These are phyloP conservation scores for Dissophora globulifera DNA, from an alignment of 192 early-diverging fungal species.

Conservation along the genomic window DNA sequence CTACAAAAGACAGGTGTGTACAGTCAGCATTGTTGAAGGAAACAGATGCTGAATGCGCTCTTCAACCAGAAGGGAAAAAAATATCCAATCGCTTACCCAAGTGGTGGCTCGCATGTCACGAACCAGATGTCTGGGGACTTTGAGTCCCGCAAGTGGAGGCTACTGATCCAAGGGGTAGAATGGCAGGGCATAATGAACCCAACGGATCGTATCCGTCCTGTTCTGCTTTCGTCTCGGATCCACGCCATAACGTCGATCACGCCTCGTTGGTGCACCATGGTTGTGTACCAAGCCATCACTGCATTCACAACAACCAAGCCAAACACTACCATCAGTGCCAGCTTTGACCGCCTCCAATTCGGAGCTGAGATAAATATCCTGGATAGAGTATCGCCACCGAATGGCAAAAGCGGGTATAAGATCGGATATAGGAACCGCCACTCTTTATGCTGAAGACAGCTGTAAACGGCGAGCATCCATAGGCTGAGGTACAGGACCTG, in stretches of 20 bases:
- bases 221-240: slow-evolving; percentile 63
- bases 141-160: slow-evolving; percentile 71
- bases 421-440: slow-evolving; percentile 94
- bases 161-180: slow-evolving; percentile 93
- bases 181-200: slow-evolving; percentile 97
- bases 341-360: slow-evolving; percentile 11
- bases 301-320: slow-evolving; percentile 75
- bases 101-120: slow-evolving; percentile 92
- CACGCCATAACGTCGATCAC: slow-evolving; percentile 88
- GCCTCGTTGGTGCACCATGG: slow-evolving; percentile 89
- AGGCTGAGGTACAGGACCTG: slow-evolving; percentile 53
- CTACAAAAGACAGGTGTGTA: too few relatives aligned
- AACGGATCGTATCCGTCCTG: slow-evolving; percentile 51
- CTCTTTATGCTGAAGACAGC: slow-evolving; percentile 90
- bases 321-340: slow-evolving; percentile 21
- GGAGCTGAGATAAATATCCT: slow-evolving; percentile 10
- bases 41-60: not conserved
- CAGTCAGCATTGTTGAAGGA: too few relatives aligned
- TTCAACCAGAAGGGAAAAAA: not conserved
- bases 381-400: slow-evolving; percentile 55
- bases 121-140: slow-evolving; percentile 71
- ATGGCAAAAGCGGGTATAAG: slow-evolving; percentile 69
- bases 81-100: too few relatives aligned
- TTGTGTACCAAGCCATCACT: slow-evolving; percentile 75
- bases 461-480: slow-evolving; percentile 73